phyloP scores from a whole-genome alignment of 2,329 filamentous ascomycete genomes.

The Fusarium hostae region DNA sequence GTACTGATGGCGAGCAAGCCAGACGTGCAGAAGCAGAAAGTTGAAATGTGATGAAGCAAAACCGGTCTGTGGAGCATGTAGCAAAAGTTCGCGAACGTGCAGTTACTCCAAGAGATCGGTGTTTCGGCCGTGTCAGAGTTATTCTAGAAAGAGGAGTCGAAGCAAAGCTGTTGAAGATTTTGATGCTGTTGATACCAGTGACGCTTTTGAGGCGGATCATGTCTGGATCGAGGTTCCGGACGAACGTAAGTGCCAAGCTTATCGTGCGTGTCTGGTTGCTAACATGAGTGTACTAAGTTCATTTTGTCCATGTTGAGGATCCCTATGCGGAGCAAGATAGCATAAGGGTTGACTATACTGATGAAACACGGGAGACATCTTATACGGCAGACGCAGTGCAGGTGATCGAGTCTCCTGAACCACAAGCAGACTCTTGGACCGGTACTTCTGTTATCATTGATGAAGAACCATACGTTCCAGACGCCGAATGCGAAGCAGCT shows the following conservation, averaged over 20 bases:
- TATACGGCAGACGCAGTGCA: not conserved
- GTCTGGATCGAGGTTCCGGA: conserved; percentile 34
- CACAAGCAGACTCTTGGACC: accelerated
- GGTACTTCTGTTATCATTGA: not conserved
- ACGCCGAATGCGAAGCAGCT: accelerated
- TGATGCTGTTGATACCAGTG: not conserved
- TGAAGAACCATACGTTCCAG: accelerated
- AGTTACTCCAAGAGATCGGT: conserved; percentile 29
- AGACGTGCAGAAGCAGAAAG: conserved; percentile 41
- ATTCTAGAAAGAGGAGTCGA: not conserved
- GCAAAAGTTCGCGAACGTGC: conserved; percentile 28
- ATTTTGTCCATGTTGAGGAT: conserved; percentile 26
- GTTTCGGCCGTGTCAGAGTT: conserved; percentile 30
- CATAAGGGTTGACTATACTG: accelerated
- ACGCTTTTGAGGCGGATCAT: conserved; percentile 18
- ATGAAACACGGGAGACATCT: not conserved
- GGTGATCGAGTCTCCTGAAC: not conserved
- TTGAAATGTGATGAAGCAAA: conserved; percentile 44
- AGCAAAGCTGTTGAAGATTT: not conserved
- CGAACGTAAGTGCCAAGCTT: conserved; percentile 6
- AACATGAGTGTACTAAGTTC: not conserved
- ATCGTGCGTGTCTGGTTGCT: accelerated
- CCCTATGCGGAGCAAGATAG: not conserved
- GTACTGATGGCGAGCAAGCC: conserved; percentile 11
- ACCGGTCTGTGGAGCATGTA: conserved; percentile 37